These are phyloP conservation scores for Ceratobasidium sp. DNA, from an alignment of 1,284 basidiomycete species.

Conservation along the genomic window DNA sequence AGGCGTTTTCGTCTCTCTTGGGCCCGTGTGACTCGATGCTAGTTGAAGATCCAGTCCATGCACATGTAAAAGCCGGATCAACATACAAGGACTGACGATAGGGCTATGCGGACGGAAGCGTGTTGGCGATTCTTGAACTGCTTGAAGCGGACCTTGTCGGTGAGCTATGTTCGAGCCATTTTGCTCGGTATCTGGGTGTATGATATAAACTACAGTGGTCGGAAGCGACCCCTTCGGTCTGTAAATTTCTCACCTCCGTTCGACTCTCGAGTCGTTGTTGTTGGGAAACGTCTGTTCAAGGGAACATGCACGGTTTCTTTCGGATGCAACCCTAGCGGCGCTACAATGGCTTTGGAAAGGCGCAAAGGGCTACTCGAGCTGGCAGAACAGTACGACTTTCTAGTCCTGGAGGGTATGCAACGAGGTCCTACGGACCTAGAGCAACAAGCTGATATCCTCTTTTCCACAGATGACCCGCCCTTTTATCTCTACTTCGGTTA, in stretches of 20 bases:
- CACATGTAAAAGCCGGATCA: constrained; percentile 56
- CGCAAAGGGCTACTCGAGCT: constrained; percentile 80
- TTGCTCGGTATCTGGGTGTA: neutral
- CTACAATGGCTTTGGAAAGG: constrained; percentile 74
- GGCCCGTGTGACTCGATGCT: constrained; percentile 85
- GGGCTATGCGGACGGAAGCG: constrained; percentile 56
- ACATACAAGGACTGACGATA: neutral
- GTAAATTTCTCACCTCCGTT: constrained; percentile 65
- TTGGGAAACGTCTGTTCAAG: constrained; percentile 75
- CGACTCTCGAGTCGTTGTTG: constrained; percentile 77
- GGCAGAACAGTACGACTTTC: constrained; percentile 75
- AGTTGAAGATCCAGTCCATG: constrained; percentile 87
- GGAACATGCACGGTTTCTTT: constrained; percentile 83
- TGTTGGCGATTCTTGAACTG: constrained; percentile 67
- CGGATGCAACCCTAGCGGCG: constrained; percentile 55
- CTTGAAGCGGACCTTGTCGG: constrained; percentile 71
- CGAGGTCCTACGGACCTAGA: neutral
- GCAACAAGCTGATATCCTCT: neutral
- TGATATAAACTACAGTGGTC: constrained; percentile 66
- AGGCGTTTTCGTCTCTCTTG: constrained; percentile 68
- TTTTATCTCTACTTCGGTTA: constrained; percentile 75
- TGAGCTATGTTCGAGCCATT: constrained; percentile 47
- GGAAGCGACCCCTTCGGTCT: constrained; percentile 82
- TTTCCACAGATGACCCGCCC: constrained; percentile 73
- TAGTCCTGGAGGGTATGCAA: constrained; percentile 79